These are phyloP conservation scores for Stagonosporopsis tanaceti DNA, from an alignment of 2,329 filamentous ascomycete species.

Conservation along the genomic window DNA sequence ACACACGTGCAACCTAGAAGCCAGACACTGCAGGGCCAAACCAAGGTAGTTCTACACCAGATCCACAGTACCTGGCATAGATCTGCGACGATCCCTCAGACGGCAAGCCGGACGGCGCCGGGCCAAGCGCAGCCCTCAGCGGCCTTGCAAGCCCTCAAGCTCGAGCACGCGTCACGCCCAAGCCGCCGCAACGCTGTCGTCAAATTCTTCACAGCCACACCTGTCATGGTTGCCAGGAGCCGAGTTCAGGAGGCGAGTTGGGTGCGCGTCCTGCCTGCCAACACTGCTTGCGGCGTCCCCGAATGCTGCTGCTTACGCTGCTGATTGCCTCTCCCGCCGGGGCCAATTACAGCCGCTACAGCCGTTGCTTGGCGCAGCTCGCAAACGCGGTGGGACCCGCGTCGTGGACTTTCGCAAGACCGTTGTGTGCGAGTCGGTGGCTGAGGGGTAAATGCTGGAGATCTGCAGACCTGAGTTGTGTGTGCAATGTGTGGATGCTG, in stretches of 20 bases:
- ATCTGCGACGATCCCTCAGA: slow-evolving; percentile 25
- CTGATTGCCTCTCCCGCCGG: slow-evolving; percentile 8
- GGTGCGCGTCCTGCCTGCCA: slow-evolving; percentile 6
- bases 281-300: slow-evolving; percentile 14
- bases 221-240: neutral
- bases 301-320: slow-evolving; percentile 9
- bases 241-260: slow-evolving; percentile 2
- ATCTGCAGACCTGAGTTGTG: slow-evolving; percentile 7
- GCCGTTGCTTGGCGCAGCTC: slow-evolving; percentile 9
- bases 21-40: slow-evolving; percentile 1
- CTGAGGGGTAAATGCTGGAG: slow-evolving; percentile 11
- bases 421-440: slow-evolving; percentile 10
- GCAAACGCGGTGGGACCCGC: slow-evolving; percentile 4
- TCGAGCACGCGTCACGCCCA: slow-evolving; percentile 4
- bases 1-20: slow-evolving; percentile 7
- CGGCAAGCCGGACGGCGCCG: slow-evolving; percentile 23
- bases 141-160: neutral
- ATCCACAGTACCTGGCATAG: slow-evolving; percentile 30
- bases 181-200: slow-evolving; percentile 3
- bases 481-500: neutral
- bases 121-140: slow-evolving; percentile 1
- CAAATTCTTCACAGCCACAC: slow-evolving; percentile 12
- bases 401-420: neutral
- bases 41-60: slow-evolving; percentile 5
- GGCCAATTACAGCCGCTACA: slow-evolving; percentile 9